A percentile compares a stretch with the other conserved stretches of the same genome.
Conservation (phyloP, 305 asterid genomes). For the Fraxinus dipetala region DNA sequence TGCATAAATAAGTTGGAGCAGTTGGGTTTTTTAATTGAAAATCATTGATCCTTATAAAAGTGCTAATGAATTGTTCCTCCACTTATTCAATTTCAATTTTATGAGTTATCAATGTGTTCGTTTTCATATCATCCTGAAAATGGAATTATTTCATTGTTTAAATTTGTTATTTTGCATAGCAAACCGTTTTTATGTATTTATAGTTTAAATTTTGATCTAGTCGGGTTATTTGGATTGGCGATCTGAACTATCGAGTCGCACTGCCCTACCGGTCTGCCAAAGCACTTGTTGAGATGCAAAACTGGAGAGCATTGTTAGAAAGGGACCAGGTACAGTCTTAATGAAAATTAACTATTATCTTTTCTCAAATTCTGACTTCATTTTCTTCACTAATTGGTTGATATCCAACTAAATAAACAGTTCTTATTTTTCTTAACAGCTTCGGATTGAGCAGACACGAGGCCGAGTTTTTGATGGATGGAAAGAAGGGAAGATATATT, state of each 20-base stretch:
- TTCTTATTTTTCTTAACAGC: conserved; percentile 39
- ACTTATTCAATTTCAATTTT: background rate
- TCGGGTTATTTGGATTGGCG: conserved; percentile 97
- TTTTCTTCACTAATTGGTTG: background rate
- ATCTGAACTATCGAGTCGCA: conserved; percentile 92
- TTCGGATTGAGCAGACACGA: conserved; percentile 78
- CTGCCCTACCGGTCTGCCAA: conserved; percentile 89
- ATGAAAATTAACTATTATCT: background rate
- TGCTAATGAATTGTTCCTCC: background rate
- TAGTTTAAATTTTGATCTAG: conserved; percentile 37
- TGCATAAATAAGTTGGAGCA: background rate
- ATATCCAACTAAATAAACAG: conserved; percentile 16
- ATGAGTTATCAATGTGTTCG: background rate
- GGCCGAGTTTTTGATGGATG: conserved; percentile 96
- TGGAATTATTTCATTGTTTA: background rate
- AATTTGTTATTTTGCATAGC: background rate
- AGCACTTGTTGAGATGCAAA: conserved; percentile 98
- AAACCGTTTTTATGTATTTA: conserved; percentile 22
- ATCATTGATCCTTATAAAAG: background rate
- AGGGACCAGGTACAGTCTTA: conserved; percentile 70
- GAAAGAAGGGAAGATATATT: conserved; percentile 97
- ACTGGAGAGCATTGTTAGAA: conserved; percentile 92
- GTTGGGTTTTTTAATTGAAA: background rate
- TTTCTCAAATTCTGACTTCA: background rate
- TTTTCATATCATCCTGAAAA: background rate